Base-by-base conservation (phyloP, 2,329 filamentous ascomycete species). In the Mycosphaerella sp. region DNA sequence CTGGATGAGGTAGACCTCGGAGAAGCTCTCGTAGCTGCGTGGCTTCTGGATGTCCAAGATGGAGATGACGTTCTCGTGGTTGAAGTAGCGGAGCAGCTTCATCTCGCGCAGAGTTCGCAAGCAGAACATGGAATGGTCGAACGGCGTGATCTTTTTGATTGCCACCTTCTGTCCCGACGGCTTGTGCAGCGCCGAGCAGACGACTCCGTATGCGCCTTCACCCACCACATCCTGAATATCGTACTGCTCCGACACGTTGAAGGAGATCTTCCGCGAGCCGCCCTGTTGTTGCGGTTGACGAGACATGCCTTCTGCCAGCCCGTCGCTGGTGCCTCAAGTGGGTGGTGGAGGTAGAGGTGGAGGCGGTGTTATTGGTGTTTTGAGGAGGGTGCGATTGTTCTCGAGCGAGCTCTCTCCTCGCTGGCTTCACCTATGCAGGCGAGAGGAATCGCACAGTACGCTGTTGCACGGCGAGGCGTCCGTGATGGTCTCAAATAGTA, bases 121-220 rank as follows among this genome's bases (percentile, higher is more conserved):
- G 71, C 49, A 60, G 56, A 58, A 59, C 52, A 56, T 59, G 51
- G 60, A 63, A 71, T 97, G 93, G 67, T 98, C 93, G 72, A 98
- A 98, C 5, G 93, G 93, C 0, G 90, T 97, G 66, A 98, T 98
- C 81, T 98, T 98, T 80, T 98, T 98, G 79, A 98, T 98, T 55
- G 93, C 93, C 54, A 98, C 93, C 75, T 97, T 97, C 73, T 98
- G 93, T 57, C 89, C 85, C 0, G 93, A 97, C 17, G 93, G 93
- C 75, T 97, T 97, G 78, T 98, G 93, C 62, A 97, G 84, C 52
- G 93, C 93, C 55, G 93, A 98, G 75, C 93, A 97, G 62, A 98
- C 93, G 60, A 98, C 91, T 71, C 93, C 93, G 68, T 98, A 98
- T 59, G 93, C 93, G 67, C 93, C 93, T 74, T 98, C 93, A 62